Conservation (phyloP, 2,329 filamentous ascomycete species). For the Clonostachys rhizophaga region DNA sequence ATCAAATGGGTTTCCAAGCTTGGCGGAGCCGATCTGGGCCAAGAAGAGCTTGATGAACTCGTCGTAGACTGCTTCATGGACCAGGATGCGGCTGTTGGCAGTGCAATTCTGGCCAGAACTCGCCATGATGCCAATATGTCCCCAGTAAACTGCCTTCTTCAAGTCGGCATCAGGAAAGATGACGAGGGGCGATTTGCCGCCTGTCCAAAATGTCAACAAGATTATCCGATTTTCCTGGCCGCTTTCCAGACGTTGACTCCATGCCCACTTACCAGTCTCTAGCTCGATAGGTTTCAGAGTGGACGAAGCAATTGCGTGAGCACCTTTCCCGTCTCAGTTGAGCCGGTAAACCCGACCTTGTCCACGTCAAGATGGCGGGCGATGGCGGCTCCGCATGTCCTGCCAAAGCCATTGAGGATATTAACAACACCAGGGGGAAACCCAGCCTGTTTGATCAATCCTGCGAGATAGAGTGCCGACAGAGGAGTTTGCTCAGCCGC, state of each 20-base stretch:
- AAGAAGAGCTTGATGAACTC: constrained; percentile 71
- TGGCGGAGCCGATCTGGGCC: constrained; percentile 37
- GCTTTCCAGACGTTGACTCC: constrained; percentile 64
- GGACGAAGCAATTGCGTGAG: constrained; percentile 63
- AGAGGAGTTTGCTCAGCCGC: too few species aligned
- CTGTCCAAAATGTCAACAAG: constrained; percentile 87
- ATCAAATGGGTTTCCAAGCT: constrained; percentile 64
- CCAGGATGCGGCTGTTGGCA: constrained; percentile 86
- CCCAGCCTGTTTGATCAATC: constrained; percentile 74
- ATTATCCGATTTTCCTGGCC: constrained; percentile 77
- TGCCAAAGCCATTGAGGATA: constrained; percentile 75
- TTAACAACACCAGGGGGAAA: constrained; percentile 83
- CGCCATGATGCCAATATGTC: constrained; percentile 94
- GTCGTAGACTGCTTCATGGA: constrained; percentile 61
- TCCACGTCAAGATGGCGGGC: constrained; percentile 68
- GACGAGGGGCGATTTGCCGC: constrained; percentile 79
- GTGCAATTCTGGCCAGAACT: constrained; percentile 90
- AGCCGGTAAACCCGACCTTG: constrained; percentile 90
- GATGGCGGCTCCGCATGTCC: constrained; percentile 66
- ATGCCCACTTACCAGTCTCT: constrained; percentile 62
- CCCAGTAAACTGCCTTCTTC: constrained; percentile 77
- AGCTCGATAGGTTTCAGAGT: constrained; percentile 55
- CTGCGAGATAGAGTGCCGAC: constrained; percentile 71
- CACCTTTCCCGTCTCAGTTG: constrained; percentile 77
- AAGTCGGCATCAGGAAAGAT: constrained; percentile 79